Evolutionary conservation across 306 rosid genomes (phyloP), one percentile per base, ranked within the genome.

Genomic region (Dalbergia cochinchinensis): DNA sequence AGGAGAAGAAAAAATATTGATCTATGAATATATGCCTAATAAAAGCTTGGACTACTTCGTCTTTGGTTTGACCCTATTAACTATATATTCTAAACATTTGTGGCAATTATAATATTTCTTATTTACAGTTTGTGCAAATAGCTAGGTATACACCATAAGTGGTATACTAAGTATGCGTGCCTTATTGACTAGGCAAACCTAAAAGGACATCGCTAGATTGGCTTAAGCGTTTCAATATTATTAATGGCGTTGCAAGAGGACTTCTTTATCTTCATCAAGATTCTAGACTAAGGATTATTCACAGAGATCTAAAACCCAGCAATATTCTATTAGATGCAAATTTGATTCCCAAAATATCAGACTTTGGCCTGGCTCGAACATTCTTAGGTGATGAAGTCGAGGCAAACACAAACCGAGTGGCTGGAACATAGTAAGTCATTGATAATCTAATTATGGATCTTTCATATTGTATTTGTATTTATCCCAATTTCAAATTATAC

Each of bases 191-290:
- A 50, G 57, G 9, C 13, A 14, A 50, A 50, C 11, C 5, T 2
- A 50, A 19, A 50, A 50, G 57, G 57, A 50, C 14, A 5, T 13
- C 13, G 16, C 57, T 50, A 50, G 57, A 50, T 50, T 50, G 57
- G 57, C 57, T n/a, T 50, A 50, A 15, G 16, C 57, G 57, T 50
- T 50, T 50, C 57, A 15, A 50, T 16, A 50, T 50, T 50, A 50
- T 50, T 14, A 50, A 1, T n/a, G 57, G 57, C 19, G 5, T 50
- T 50, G 57, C 57, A 11, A 16, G 57, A 0, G 57, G 57, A 15
- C 57, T 50, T 50, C 57, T 50, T 50, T 50, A 50, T 14, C 57
- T 50, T 50, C 57, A 50, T 50, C 57, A 50, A 50, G 57, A 50
- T 50, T 50, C 57, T 50, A 50, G 57, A 15, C 13, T 50, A 6